Evolutionary conservation across 345 rosid genomes (phyloP).

Genomic region (Iberis pinnata): DNA sequence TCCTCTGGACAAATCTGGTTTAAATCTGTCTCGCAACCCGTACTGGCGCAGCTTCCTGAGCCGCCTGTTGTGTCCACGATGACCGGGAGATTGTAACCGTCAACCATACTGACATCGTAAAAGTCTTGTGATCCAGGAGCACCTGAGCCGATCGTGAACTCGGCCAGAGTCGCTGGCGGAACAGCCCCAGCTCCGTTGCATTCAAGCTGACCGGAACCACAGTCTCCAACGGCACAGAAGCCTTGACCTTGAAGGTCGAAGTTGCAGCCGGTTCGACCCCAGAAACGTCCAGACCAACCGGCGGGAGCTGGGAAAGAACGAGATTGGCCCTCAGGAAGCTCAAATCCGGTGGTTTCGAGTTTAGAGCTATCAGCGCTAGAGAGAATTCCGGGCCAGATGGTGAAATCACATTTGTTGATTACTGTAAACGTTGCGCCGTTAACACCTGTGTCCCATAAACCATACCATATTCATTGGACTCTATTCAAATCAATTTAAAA

Average conservation of each 20-base stretch:
- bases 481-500: too few species aligned
- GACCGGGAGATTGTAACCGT: slow-evolving; percentile 55
- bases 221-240: slow-evolving; percentile 43
- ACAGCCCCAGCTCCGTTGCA: slow-evolving; percentile 47
- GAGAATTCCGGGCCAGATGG: slow-evolving; percentile 58
- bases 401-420: slow-evolving; percentile 41
- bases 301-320: slow-evolving; percentile 36
- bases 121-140: slow-evolving; percentile 43
- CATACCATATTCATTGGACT: too few species aligned
- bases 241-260: slow-evolving; percentile 30
- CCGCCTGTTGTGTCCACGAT: slow-evolving; percentile 30
- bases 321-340: slow-evolving; percentile 35
- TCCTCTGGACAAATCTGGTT: slow-evolving; percentile 44
- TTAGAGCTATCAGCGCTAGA: slow-evolving; percentile 30
- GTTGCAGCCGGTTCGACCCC: slow-evolving; percentile 53
- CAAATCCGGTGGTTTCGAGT: slow-evolving; percentile 40
- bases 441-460: too few species aligned
- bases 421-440: slow-evolving; percentile 1
- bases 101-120: slow-evolving; percentile 56
- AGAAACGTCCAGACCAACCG: slow-evolving; percentile 55
- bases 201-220: slow-evolving; percentile 45
- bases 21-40: slow-evolving; percentile 47
- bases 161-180: slow-evolving; percentile 56
- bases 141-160: slow-evolving; percentile 38
- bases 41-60: slow-evolving; percentile 29